Conservation (phyloP, 139 green algal species). For the Picocystis salinarum region DNA sequence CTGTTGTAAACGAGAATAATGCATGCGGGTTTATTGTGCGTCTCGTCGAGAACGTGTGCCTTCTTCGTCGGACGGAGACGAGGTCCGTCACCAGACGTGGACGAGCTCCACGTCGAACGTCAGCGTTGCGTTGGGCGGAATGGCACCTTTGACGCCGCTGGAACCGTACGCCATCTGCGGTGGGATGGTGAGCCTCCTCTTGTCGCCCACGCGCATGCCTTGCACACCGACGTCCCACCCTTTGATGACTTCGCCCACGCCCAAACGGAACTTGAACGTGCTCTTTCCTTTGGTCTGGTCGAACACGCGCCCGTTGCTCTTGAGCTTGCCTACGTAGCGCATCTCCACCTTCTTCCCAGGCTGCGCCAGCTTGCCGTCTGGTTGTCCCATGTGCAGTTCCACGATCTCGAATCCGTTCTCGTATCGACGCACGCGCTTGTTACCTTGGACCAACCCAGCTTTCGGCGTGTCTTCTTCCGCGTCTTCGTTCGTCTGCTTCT, state of each 20-base stretch:
- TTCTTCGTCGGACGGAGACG: no score
- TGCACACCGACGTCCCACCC: slow-evolving; percentile 18
- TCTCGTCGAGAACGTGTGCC: no score
- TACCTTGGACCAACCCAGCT: slow-evolving; percentile 20
- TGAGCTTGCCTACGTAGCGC: slow-evolving; percentile 58
- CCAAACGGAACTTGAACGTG: slow-evolving; percentile 67
- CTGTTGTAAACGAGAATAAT: no score
- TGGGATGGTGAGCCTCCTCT: slow-evolving; percentile 18
- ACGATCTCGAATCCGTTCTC: slow-evolving; percentile 46
- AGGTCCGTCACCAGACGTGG: slow-evolving; percentile 7
- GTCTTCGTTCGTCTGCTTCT: background rate
- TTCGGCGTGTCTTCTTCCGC: background rate
- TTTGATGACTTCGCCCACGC: slow-evolving; percentile 28
- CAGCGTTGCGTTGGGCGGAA: slow-evolving; percentile 14
- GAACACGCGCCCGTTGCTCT: slow-evolving; percentile 66
- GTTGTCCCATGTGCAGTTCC: slow-evolving; percentile 24
- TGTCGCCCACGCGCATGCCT: slow-evolving; percentile 29
- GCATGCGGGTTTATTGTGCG: no score
- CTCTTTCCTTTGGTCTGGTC: slow-evolving; percentile 49
- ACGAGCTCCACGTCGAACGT: slow-evolving; percentile 18
- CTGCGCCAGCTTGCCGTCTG: slow-evolving; percentile 54
- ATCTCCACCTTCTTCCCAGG: slow-evolving; percentile 30
- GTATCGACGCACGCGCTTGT: slow-evolving; percentile 14
- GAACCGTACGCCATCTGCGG: slow-evolving; percentile 17
- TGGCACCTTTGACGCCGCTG: slow-evolving; percentile 7